Evolutionary conservation across 2,329 filamentous ascomycete species (phyloP), one percentile per base, ranked within the genome.

Genomic region (Phialophora macrospora): DNA sequence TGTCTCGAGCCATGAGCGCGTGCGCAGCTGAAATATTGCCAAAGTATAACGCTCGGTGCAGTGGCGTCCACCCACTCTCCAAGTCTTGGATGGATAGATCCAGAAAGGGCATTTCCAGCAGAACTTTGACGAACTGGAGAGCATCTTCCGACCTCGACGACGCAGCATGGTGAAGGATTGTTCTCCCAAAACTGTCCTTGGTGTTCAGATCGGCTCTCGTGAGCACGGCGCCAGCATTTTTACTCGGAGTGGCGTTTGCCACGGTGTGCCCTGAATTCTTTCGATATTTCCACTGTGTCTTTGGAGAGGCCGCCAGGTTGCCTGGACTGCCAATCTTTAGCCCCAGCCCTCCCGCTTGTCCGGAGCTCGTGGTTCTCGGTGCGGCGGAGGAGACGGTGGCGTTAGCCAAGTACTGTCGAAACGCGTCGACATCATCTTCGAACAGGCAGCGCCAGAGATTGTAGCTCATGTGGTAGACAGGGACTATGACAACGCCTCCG

Each of bases 381-480:
- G 64, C 58, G 57, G 51, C 59, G 63, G 70, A 62, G 56, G 64
- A 81, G 84, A 80, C 84, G 76, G 84, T 83, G 80, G 89, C 84
- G 78, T 87, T 87, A 76, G 89, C 89, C 85, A 99, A 86, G 77
- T 96, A 87, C 83, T 90, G 90, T 82, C 91, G 90, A 86, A 99
- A 98, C 77, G 83, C 88, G 78, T 96, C 93, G 88, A 97, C 90
- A 88, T 99, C 93, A 86, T 97, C 91, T 88, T 97, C 90, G 84
- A 96, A 90, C 79, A 94, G 98, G 79, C 87, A 92, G 86, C 93
- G 93, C 94, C 94, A 97, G 79, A 99, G 88, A 87, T 90, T 87
- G 83, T 93, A 90, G 89, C 92, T 98, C 94, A 98, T 95, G 88
- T 87, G 88, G 81, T 77, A 79, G 73, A 72, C 74, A 65, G 24